phyloP scores from a whole-genome alignment of 257 asterid genomes.

The Henckelia pumila region DNA sequence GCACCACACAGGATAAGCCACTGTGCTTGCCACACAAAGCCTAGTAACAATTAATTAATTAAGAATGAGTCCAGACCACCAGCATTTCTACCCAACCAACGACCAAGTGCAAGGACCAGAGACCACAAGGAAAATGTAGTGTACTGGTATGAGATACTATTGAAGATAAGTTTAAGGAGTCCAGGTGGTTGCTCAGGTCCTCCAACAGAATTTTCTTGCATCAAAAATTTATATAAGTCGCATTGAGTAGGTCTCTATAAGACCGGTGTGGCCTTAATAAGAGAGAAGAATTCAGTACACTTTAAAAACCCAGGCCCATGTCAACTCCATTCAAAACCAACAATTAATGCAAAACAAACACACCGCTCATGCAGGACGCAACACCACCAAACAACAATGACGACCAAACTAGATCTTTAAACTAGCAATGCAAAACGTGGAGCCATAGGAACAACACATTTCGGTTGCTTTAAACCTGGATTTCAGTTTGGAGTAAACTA shows the following conservation, averaged over 20 bases:
- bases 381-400: not conserved
- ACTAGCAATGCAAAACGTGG: not conserved
- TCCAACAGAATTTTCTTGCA: not conserved
- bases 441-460: not conserved
- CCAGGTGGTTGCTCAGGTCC: too few species aligned
- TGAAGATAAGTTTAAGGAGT: not conserved
- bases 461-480: not conserved
- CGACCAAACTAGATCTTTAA: not conserved
- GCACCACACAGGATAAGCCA: too few species aligned
- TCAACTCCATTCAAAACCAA: not conserved
- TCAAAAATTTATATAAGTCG: too few species aligned
- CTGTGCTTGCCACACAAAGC: too few species aligned
- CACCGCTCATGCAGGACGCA: not conserved
- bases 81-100: not conserved
- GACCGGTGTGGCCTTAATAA: not conserved
- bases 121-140: not conserved
- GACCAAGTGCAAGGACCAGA: not conserved
- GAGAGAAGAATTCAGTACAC: not conserved
- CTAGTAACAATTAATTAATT: too few species aligned
- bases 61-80: not conserved
- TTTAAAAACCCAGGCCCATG: too few species aligned
- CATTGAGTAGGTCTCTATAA: not conserved
- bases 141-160: not conserved
- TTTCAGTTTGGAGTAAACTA: not conserved
- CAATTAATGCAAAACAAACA: not conserved